A percentile compares a stretch with the other conserved stretches of the same genome.
Conservation (phyloP, 2,329 filamentous ascomycete species). For the Zymoseptoria brevis region DNA sequence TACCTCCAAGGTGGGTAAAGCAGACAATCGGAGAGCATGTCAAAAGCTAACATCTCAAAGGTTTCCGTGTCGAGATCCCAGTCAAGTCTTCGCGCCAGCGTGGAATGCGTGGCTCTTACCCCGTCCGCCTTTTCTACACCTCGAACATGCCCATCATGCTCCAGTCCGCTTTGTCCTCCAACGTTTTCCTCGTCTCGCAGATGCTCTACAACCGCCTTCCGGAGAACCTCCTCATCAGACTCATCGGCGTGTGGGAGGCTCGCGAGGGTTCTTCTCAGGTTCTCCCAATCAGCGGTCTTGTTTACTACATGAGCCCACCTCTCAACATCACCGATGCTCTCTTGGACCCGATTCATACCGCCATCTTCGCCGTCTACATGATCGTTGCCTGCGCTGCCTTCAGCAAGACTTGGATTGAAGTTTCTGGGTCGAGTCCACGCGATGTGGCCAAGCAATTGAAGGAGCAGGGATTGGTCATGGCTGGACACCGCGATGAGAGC, state of each 20-base stretch:
- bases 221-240: conserved; percentile 94
- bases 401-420: conserved; percentile 99
- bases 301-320: conserved; percentile 99
- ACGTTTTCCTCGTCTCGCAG: conserved; percentile 98
- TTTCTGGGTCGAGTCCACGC: conserved; percentile 92
- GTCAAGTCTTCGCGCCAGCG: conserved; percentile 99
- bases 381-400: conserved; percentile 94
- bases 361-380: conserved; percentile 95
- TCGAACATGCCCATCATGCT: conserved; percentile 99
- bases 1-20: conserved; percentile 51
- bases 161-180: conserved; percentile 95
- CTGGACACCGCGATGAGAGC: conserved; percentile 97
- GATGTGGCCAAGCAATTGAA: conserved; percentile 99
- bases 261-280: conserved; percentile 95
- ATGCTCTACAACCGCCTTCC: conserved; percentile 99
- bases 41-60: conserved; percentile 47
- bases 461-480: conserved; percentile 99
- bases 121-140: conserved; percentile 98
- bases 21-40: not conserved
- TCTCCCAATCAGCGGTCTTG: conserved; percentile 82
- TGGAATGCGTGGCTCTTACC: conserved; percentile 96
- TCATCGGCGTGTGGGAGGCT: conserved; percentile 97
- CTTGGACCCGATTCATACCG: conserved; percentile 92
- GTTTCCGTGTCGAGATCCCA: conserved; percentile 98
- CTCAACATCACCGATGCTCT: conserved; percentile 94